Base-by-base conservation (phyloP, 371 early-diverging fungal species). In the Haplosporangium sp. region DNA sequence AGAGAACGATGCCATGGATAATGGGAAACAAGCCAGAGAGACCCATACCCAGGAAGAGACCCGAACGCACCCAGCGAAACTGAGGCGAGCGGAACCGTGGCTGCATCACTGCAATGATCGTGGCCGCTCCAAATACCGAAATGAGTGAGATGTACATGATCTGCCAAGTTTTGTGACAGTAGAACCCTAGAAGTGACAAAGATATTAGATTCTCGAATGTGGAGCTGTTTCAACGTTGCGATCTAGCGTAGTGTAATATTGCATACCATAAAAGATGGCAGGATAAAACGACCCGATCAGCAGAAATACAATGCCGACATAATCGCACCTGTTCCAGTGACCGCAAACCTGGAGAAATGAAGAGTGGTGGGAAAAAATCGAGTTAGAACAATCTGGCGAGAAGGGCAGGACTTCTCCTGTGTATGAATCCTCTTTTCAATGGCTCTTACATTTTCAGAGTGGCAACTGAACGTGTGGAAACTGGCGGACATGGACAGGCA, bases 391-490 rank as follows among this genome's bases (percentile, higher is more conserved):
- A 59, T 91, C 18, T 73, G 86, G 89, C 21, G 74, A 74, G 54
- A 87, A 8, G 13, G 9, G 48, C 59, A 16, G 77, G 13, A 23
- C 8, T n/a, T 43, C 36, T n/a, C 2, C 45, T 8, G n/a, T n/a
- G 38, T 55, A 40, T n/a, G 36, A 13, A 12, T 37, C 54, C 13
- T 21, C 29, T 16, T 37, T 6, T 1, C 3, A 46, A 18, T 29
- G 16, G n/a, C 5, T 45, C 57, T 45, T 63, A 68, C 74, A 13
- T 54, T 73, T 67, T 91, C 87, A 62, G 96, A 96, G 74, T 97
- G 97, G 68, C 95, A 96, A 42, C 88, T 83, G 62, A 94, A 93
- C 9, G 93, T 88, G 81, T 98, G 98, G 72, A 93, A 98, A 23
- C 87, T 83, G 8, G 95, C 90, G 18, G 95, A 95, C 64, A 93